These are phyloP conservation scores for Platanthera guangdongensis DNA, from an alignment of 106 monocot species.

Conservation along the genomic window DNA sequence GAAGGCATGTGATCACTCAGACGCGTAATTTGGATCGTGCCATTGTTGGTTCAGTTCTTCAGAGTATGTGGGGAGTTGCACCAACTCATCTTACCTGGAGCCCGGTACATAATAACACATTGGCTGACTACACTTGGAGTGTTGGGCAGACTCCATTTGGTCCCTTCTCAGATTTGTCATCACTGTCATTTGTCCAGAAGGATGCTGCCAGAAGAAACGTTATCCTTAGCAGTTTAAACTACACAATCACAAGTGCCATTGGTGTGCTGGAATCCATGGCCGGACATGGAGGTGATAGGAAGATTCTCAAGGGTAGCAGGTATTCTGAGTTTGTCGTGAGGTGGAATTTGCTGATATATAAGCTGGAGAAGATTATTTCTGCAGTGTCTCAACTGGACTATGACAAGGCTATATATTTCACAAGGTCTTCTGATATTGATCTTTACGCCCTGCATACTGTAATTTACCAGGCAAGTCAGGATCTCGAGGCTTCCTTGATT, in stretches of 20 bases:
- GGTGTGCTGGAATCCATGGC: conserved; percentile 66
- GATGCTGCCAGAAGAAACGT: conserved; percentile 83
- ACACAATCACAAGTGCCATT: conserved; percentile 55
- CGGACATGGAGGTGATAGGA: conserved; percentile 67
- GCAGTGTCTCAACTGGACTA: conserved; percentile 83
- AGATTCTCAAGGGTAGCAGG: conserved; percentile 49
- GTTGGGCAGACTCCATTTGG: conserved; percentile 96
- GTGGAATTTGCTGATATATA: conserved; percentile 80
- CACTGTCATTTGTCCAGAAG: conserved; percentile 85
- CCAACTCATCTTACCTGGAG: conserved; percentile 89
- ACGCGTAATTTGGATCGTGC: conserved; percentile 72
- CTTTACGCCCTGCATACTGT: conserved; percentile 70
- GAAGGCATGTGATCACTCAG: conserved; percentile 76
- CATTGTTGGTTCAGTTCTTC: conserved; percentile 76
- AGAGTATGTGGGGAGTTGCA: conserved; percentile 86
- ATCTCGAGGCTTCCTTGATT: conserved; percentile 76
- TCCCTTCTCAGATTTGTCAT: conserved; percentile 61
- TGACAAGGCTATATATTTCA: conserved; percentile 64
- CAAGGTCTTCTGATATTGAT: conserved; percentile 86
- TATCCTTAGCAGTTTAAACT: conserved; percentile 69
- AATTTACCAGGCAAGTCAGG: conserved; percentile 74
- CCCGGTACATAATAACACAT: conserved; percentile 56
- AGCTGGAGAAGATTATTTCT: conserved; percentile 72
- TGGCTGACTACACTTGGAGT: conserved; percentile 92
- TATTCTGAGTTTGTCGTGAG: conserved; percentile 78